Evolutionary conservation across 352 stramenopile genomes (phyloP), one percentile per base, ranked within the genome.

Genomic region (Pseudoperonospora humuli): DNA sequence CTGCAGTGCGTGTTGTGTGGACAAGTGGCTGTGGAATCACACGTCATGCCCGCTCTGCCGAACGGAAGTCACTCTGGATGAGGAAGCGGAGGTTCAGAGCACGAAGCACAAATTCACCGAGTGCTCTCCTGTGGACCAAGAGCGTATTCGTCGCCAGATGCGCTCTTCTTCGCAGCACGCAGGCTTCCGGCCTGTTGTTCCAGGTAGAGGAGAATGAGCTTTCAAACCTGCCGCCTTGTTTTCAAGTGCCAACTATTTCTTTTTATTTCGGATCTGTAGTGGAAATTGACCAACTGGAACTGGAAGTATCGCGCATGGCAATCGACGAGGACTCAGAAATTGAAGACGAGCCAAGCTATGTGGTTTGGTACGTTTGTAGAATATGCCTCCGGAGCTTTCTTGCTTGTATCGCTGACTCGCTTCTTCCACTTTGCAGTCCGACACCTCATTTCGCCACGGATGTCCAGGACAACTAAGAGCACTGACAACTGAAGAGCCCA

Each of bases 11-110:
- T 80, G 73, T 29, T 93, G 80, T 55, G 75, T 84, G 14, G 80
- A 93, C 51, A 84, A 86, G 42, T 93, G 80, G 80, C 37, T 93
- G 13, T 90, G 74, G 66, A 87, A 85, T 45, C 80, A 93, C 57
- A 86, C 72, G 5, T 90, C 80, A n/a, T 93, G 80, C 19, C 80
- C 80, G 11, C 47, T 93, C 3, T 93, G 80, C 48, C 75, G 80
- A 28, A 86, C 67, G 7, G 76, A 93, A 60, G 80, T 93, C 18
- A 69, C 64, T 28, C 50, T 86, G 2, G 68, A 84, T 32, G 38
- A 62, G 7, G 65, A 79, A 21, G 54, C 48, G 0, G 64, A 80
- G 26, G 32, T 52, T 10, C 34, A 39, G 15, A 65, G 24, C 48
- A 67, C 52, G 7, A 86, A 86, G 45, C 78, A 91, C 50, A 82